Conservation (phyloP, 192 early-diverging fungal genomes). For the Coemansia erecta region DNA sequence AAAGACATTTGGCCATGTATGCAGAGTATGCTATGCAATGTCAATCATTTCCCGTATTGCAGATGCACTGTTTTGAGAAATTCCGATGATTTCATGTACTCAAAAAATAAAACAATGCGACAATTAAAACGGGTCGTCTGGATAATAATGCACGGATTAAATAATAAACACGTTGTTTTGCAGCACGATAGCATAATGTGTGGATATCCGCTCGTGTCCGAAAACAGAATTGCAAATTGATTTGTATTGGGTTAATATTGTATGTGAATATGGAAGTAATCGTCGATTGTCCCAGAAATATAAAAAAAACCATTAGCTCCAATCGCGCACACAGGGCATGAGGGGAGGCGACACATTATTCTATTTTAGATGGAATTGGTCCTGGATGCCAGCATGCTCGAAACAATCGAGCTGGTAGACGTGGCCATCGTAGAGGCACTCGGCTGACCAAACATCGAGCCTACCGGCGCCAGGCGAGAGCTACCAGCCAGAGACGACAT, state of each 20-base stretch:
- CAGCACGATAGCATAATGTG: no score
- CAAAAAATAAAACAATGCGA: background rate
- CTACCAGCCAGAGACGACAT: slow-evolving; percentile 22
- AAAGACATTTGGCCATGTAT: background rate
- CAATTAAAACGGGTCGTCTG: background rate
- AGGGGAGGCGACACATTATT: slow-evolving; percentile 1
- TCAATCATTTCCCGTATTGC: slow-evolving; percentile 7
- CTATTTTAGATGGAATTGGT: slow-evolving; percentile 39
- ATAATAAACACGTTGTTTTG: no score
- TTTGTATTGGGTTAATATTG: background rate
- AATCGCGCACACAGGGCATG: background rate
- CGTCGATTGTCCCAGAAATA: slow-evolving; percentile 7
- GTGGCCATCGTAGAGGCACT: slow-evolving; percentile 17
- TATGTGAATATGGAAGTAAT: background rate
- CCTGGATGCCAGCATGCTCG: slow-evolving; percentile 42
- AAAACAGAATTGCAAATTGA: no score
- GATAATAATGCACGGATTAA: slow-evolving; percentile 1
- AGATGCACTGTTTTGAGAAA: slow-evolving; percentile 1
- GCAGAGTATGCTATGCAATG: slow-evolving; percentile 7
- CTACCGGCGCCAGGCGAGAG: slow-evolving; percentile 37
- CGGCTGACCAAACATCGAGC: slow-evolving; percentile 36
- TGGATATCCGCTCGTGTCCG: no score
- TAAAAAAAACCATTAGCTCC: slow-evolving; percentile 15
- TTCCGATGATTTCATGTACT: slow-evolving; percentile 5
- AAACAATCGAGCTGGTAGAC: slow-evolving; percentile 33